Evolutionary conservation across 2,329 filamentous ascomycete species (phyloP), one percentile per base, ranked within the genome.

Genomic region (Clarireedia paspali): DNA sequence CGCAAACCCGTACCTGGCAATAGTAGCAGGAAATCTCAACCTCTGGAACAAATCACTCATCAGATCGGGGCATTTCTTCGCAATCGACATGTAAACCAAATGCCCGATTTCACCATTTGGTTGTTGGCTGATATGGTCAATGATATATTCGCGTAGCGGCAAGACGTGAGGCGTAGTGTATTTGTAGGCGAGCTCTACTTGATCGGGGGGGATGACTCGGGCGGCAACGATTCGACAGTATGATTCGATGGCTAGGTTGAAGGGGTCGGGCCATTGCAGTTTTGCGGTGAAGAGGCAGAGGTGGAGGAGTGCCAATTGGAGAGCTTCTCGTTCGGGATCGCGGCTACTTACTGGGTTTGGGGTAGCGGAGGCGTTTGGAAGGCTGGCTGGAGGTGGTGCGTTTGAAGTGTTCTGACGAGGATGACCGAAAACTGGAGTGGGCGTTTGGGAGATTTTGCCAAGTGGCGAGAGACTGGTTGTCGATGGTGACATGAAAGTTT

Each of bases 221-320:
- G n/a, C 27, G 3, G 55, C 23, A 20, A 23, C 39, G 30, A 56
- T 51, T 6, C 46, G n/a, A 7, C 60, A 42, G 42, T 63, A 62
- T 9, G 52, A 17, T 5, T 50, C 46, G 23, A 63, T 58, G 5
- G 60, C 52, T 17, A 42, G 48, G 40, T 63, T 60, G 53, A 59
- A 63, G 17, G 60, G 50, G 15, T 23, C 45, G 14, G 42, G 38
- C 60, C 58, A 63, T 23, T 38, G 46, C 12, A 56, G 47, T 7
- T 34, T 57, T 39, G 62, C 58, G 6, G 56, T 58, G 1, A 63
- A 39, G 20, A 63, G n/a, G 48, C 58, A 59, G 3, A 62, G 52
- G 12, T 48, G 24, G 26, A 63, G 36, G 34, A 63, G 51, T 4
- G 58, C 53, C 3, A 54, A 34, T 47, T 59, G 47, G 7, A 47